These are phyloP conservation scores for Colletotrichum sp. DNA, from an alignment of 2,329 filamentous ascomycete species.

Conservation along the genomic window DNA sequence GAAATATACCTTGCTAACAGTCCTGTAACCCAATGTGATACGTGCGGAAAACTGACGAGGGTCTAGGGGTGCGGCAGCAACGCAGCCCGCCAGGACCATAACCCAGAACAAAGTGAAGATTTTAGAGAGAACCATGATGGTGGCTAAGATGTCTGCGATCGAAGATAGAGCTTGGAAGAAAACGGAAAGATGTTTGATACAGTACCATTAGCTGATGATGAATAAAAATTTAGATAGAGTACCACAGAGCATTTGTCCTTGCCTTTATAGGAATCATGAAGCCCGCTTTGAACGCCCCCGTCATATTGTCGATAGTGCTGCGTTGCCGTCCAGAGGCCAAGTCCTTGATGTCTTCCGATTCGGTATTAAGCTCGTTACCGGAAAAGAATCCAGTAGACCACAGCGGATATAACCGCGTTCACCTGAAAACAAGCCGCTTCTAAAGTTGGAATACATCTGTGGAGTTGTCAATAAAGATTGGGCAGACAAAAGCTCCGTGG, in stretches of 20 bases:
- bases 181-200: rapidly evolving
- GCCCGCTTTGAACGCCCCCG: rapidly evolving
- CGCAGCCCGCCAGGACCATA: neutral
- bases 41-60: neutral
- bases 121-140: neutral
- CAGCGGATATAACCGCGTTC: no score
- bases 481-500: no score
- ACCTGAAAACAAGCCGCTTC: rapidly evolving
- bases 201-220: neutral
- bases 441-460: no score
- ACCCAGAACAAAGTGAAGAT: neutral
- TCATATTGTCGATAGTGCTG: neutral
- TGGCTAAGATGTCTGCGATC: neutral
- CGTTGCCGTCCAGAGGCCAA: neutral
- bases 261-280: neutral
- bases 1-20: neutral
- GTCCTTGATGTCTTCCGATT: rapidly evolving
- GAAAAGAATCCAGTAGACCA: no score
- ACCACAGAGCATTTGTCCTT: neutral
- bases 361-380: no score
- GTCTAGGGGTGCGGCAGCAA: neutral
- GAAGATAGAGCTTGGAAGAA: neutral
- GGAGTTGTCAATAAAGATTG: no score
- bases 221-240: rapidly evolving
- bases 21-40: neutral